Percentiles rank a stretch among this genome's conserved stretches.
These are phyloP conservation scores for Dichotomocladium elegans DNA, from an alignment of 371 early-diverging fungal species.

Conservation along the genomic window DNA sequence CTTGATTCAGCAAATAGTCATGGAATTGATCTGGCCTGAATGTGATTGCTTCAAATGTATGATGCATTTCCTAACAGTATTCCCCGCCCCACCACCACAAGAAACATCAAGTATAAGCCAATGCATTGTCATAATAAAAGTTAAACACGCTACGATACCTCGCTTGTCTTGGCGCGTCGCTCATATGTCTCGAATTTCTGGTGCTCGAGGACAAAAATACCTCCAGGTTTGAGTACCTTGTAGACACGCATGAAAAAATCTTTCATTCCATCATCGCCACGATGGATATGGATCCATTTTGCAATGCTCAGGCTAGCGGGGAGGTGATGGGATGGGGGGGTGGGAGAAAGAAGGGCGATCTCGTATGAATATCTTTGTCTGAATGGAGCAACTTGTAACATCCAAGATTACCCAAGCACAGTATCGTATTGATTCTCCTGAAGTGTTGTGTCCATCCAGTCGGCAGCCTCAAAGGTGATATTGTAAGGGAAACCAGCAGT, in stretches of 20 bases:
- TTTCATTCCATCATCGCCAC: constrained; percentile 74
- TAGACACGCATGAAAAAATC: constrained; percentile 65
- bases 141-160: constrained; percentile 10
- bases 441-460: constrained; percentile 25
- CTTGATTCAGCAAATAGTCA: constrained; percentile 23
- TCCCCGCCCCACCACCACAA: no score
- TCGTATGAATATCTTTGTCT: not conserved
- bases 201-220: constrained; percentile 72
- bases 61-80: no score
- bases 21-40: constrained; percentile 35
- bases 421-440: constrained; percentile 40
- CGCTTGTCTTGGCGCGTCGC: constrained; percentile 38
- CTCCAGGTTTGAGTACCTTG: constrained; percentile 53
- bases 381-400: not conserved
- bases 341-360: not conserved
- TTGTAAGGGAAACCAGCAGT: constrained; percentile 58
- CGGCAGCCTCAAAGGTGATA: constrained; percentile 44
- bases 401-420: constrained; percentile 40
- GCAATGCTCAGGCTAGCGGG: constrained; percentile 55
- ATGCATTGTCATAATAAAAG: constrained; percentile 11
- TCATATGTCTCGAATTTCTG: constrained; percentile 57
- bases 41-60: constrained; percentile 19
- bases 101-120: no score
- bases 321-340: no score
- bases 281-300: constrained; percentile 84